phyloP scores from a whole-genome alignment of 805 yeast species.

The Yarrowia deformans region DNA sequence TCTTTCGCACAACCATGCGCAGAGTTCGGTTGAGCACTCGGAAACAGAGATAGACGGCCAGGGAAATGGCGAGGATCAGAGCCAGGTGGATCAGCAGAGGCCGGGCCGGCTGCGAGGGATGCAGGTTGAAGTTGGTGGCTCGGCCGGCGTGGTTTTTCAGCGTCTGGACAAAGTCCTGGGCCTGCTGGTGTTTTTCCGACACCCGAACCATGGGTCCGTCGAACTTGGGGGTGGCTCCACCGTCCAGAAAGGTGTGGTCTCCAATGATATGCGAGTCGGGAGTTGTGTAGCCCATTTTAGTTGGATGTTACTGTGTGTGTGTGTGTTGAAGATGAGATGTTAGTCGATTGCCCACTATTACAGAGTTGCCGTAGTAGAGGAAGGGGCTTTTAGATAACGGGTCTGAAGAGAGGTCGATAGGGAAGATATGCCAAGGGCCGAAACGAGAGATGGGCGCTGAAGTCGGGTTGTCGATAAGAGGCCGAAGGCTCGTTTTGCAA shows the following conservation, averaged over 20 bases:
- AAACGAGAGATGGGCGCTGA: constrained; percentile 20
- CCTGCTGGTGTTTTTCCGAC: constrained; percentile 29
- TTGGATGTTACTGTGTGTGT: too few relatives aligned
- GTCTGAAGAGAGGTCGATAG: too few relatives aligned
- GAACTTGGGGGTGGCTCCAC: constrained; percentile 35
- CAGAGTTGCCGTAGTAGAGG: neutral
- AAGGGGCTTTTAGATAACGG: neutral
- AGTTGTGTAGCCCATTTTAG: constrained; percentile 27
- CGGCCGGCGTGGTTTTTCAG: constrained; percentile 33
- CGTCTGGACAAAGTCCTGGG: constrained; percentile 28
- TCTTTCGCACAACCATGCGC: constrained; percentile 12
- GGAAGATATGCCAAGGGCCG: neutral
- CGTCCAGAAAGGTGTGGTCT: constrained; percentile 35
- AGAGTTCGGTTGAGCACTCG: constrained; percentile 15
- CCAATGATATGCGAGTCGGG: constrained; percentile 37
- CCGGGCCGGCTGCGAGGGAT: constrained; percentile 35
- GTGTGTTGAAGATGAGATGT: neutral
- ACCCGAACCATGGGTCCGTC: constrained; percentile 27
- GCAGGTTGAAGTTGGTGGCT: constrained; percentile 37
- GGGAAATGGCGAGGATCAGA: constrained; percentile 26
- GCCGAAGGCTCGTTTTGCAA: neutral
- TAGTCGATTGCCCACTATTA: neutral
- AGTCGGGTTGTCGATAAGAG: neutral
- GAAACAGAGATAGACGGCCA: constrained; percentile 34
- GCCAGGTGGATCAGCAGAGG: constrained; percentile 32